phyloP scores from a whole-genome alignment of 805 yeast genomes.

The Yamadazyma nakazawae region DNA sequence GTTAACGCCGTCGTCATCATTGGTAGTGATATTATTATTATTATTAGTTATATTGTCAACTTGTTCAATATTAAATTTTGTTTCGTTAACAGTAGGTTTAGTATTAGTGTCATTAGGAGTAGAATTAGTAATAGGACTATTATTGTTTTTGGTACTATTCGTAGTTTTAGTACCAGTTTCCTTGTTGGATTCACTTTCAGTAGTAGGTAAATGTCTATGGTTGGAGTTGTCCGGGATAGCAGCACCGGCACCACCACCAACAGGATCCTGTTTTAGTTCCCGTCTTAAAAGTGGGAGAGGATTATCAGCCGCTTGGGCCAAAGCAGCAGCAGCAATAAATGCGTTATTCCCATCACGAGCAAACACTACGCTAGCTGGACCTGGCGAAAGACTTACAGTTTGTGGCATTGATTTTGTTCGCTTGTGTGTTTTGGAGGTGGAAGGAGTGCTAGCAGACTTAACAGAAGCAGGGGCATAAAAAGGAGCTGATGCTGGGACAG shows the following conservation, averaged over 20 bases:
- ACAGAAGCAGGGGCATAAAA: background rate
- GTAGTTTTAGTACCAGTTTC: background rate
- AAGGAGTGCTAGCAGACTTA: background rate
- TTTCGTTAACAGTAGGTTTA: background rate
- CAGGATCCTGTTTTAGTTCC: conserved; percentile 9
- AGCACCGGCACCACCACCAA: background rate
- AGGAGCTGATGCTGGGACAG: too few species aligned
- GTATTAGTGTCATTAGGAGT: background rate
- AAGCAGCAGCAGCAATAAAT: conserved; percentile 76
- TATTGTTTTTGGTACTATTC: background rate
- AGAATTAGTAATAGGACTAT: too few species aligned
- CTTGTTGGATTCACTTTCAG: background rate
- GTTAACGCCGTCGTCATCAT: background rate
- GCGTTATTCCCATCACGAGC: conserved; percentile 45
- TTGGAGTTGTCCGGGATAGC: background rate
- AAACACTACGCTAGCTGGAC: conserved; percentile 46
- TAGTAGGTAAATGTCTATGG: background rate
- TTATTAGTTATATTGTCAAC: too few species aligned
- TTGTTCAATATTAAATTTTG: too few species aligned
- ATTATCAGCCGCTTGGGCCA: conserved; percentile 76
- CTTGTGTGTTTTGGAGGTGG: conserved; percentile 12
- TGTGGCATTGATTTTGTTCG: conserved; percentile 23
- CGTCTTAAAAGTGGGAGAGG: conserved; percentile 51
- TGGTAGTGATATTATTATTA: background rate
- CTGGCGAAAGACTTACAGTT: conserved; percentile 28